These are phyloP conservation scores for Clavispora santaluciae DNA, from an alignment of 805 yeast genomes.

Conservation along the genomic window DNA sequence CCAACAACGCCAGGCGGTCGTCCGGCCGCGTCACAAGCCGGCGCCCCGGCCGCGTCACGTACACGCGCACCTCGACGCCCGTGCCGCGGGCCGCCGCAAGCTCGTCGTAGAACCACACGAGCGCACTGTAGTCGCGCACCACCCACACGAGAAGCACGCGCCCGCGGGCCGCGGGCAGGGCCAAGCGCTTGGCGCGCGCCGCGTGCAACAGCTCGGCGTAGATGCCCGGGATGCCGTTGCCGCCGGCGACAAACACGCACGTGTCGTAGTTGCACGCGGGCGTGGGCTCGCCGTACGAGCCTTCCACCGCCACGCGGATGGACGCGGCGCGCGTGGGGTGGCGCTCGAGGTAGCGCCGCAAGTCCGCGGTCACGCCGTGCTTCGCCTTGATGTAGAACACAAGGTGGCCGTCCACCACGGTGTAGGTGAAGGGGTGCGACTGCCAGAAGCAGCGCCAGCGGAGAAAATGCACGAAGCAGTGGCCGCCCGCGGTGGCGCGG, in stretches of 20 bases:
- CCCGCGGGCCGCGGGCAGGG: not conserved
- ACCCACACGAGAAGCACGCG: slow-evolving; percentile 55
- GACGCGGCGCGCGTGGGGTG: slow-evolving; percentile 13
- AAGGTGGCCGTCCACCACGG: slow-evolving; percentile 12
- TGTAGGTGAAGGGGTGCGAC: slow-evolving; percentile 62
- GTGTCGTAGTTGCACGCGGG: slow-evolving; percentile 25
- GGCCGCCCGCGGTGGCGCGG: slow-evolving; percentile 58
- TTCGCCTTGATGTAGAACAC: slow-evolving; percentile 31
- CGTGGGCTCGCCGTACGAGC: slow-evolving; percentile 34
- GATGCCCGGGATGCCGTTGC: slow-evolving; percentile 41
- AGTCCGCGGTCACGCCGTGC: slow-evolving; percentile 25
- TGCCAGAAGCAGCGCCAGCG: slow-evolving; percentile 50
- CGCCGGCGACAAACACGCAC: slow-evolving; percentile 36
- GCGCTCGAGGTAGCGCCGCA: slow-evolving; percentile 17
- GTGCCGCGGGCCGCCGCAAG: slow-evolving; percentile 22
- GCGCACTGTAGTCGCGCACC: slow-evolving; percentile 46
- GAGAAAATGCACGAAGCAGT: slow-evolving; percentile 52
- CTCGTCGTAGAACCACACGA: slow-evolving; percentile 49
- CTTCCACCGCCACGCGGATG: slow-evolving; percentile 34
- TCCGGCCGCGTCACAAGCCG: not conserved
- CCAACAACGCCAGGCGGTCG: slow-evolving; percentile 8
- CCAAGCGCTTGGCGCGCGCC: not conserved
- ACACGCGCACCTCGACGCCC: slow-evolving; percentile 22
- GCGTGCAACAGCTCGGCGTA: slow-evolving; percentile 26
- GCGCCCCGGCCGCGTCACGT: slow-evolving; percentile 7